Evolutionary conservation across 2,329 filamentous ascomycete genomes (phyloP), one percentile per base, ranked within the genome.

Genomic region (Colletotrichum gloeosporioides): DNA sequence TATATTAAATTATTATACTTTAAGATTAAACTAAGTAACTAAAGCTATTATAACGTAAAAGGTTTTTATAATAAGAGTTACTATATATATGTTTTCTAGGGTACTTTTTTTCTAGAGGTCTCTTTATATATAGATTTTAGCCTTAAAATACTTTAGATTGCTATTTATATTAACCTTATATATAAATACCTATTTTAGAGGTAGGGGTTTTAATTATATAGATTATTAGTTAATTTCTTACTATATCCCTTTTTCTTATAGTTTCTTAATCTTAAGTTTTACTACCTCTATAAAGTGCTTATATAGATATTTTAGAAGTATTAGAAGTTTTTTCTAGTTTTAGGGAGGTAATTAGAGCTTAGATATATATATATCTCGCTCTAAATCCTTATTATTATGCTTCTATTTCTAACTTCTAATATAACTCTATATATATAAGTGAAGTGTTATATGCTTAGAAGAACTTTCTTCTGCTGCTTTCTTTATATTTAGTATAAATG

Each of bases 131-230:
- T n/a, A n/a, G n/a, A n/a, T n/a, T n/a, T n/a, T n/a, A n/a, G n/a
- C n/a, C n/a, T n/a, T n/a, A n/a, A n/a, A n/a, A n/a, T n/a, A n/a
- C 4, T 39, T 25, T 12, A 75, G 67, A 64, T 44, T 66, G 4
- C 61, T 63, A 29, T 63, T 27, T n/a, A 66, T 32, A 53, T 75
- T 39, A 39, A 71, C 29, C 22, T 75, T 75, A 53, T 75, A 67
- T 12, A 27, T 71, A 64, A 66, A 71, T 12, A 75, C 67, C 34
- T 57, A 75, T 27, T 70, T 75, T 32, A 70, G 39, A 10, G 34
- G 31, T 15, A 71, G 7, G 1, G 44, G 61, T 10, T 31, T 39
- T 66, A 65, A 29, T 22, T 36, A 31, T 22, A 18, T 22, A n/a
- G 8, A 16, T 4, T 27, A 22, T 29, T 34, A 34, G 32, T 65